Base-by-base conservation (phyloP, 2,329 filamentous ascomycete species). In the Aspergillus ustus region DNA sequence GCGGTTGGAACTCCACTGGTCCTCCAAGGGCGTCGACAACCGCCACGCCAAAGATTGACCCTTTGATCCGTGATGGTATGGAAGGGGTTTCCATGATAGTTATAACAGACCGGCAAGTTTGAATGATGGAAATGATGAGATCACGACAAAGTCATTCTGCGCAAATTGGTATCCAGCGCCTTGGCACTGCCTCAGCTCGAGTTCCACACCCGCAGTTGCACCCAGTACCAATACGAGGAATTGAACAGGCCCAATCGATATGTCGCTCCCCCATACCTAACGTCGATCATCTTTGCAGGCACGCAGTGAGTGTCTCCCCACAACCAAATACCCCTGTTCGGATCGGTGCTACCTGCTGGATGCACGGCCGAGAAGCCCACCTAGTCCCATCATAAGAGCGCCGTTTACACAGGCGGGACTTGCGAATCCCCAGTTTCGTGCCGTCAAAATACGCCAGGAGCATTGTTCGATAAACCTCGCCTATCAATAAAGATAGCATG, bases 21-120 rank as follows among this genome's bases (percentile, higher is more conserved):
- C 71, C 79, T 15, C 79, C 79, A 2, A 82, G 74, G 9, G 80
- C 80, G 63, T 81, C 79, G 45, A 67, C 73, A 11, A 78, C 70
- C n/a, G 77, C 79, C 48, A 78, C 73, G 2, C 77, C 77, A 67
- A 75, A 75, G 59, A 81, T 70, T 17, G 76, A 71, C 46, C 75
- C 74, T 51, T 55, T 55, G 9, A 55, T 55, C 29, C 52, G 29
- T 15, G 52, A 55, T 34, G 29, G 19, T 19, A 55, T 37, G 29
- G 34, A 40, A 40, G 15, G 11, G 5, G 34, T 2, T 5, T 40
- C 34, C 34, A 40, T 40, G 34, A 13, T 15, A 13, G 11, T 40
- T 9, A 4, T 40, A 15, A 40, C 11, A 40, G 9, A 13, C 8
- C 15, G 15, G 8, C 11, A 5, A 11, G 3, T 40, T 40, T 17